Percentiles rank a stretch among this genome's conserved stretches.
Conservation (phyloP, 805 yeast genomes). For the Naumovozyma baii region DNA sequence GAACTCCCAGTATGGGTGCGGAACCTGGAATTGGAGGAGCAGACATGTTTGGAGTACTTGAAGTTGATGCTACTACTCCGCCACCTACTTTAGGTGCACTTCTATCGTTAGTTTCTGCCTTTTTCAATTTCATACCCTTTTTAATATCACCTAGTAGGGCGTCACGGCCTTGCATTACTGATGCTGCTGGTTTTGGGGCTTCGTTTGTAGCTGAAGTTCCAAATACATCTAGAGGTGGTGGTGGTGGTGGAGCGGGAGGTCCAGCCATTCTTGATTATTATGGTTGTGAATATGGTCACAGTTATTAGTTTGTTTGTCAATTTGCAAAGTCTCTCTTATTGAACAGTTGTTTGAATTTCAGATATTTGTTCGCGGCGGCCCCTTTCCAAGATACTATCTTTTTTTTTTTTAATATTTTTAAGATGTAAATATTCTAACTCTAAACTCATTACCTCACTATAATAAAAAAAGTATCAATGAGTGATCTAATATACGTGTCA, state of each 20-base stretch:
- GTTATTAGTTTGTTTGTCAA: not conserved
- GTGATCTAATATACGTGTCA: slow-evolving; percentile 21
- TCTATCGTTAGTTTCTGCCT: slow-evolving; percentile 58
- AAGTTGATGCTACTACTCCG: slow-evolving; percentile 24
- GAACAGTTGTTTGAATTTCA: no score
- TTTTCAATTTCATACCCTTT: slow-evolving; percentile 52
- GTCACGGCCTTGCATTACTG: slow-evolving; percentile 35
- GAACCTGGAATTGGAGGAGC: slow-evolving; percentile 24
- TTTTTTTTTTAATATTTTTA: no score
- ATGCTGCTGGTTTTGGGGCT: slow-evolving; percentile 27
- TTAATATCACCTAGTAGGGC: slow-evolving; percentile 75
- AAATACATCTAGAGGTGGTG: slow-evolving; percentile 35
- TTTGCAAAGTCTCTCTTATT: no score
- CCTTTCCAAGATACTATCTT: no score
- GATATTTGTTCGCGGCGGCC: no score
- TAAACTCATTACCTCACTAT: not conserved
- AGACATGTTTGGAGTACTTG: slow-evolving; percentile 5
- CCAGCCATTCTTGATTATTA: not conserved
- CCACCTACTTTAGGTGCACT: slow-evolving; percentile 48
- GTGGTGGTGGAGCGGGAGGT: slow-evolving; percentile 54
- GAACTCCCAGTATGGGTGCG: slow-evolving; percentile 14
- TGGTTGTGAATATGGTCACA: not conserved
- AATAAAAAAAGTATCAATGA: slow-evolving; percentile 6
- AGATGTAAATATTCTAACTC: no score
- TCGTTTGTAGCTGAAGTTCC: slow-evolving; percentile 27